Evolutionary conservation across 1,284 basidiomycete genomes (phyloP).

Genomic region (Grifola frondosa): DNA sequence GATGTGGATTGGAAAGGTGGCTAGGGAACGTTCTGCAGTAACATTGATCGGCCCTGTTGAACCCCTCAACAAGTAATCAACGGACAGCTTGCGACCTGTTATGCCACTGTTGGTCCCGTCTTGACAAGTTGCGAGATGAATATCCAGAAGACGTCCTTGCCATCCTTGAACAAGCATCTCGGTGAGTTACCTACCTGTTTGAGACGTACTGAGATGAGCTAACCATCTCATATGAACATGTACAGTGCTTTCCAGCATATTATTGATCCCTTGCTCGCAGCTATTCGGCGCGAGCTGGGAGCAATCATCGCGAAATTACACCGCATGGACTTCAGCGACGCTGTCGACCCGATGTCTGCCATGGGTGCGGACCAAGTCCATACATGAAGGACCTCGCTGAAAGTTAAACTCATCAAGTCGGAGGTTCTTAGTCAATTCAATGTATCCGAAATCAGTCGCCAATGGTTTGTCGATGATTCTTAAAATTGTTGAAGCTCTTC

Average conservation of each 20-base stretch:
- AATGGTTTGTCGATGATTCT: slow-evolving; percentile 59
- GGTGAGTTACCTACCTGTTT: slow-evolving; percentile 45
- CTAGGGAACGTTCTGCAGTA: slow-evolving; percentile 75
- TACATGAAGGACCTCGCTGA: slow-evolving; percentile 91
- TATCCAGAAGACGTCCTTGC: slow-evolving; percentile 63
- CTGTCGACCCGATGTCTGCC: slow-evolving; percentile 59
- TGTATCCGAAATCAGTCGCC: slow-evolving; percentile 66
- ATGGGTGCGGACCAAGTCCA: slow-evolving; percentile 69
- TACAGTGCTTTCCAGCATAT: slow-evolving; percentile 59
- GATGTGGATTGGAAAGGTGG: slow-evolving; percentile 61
- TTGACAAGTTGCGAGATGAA: slow-evolving; percentile 70
- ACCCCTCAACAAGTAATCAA: slow-evolving; percentile 79
- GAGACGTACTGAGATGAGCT: no score
- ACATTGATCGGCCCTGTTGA: slow-evolving; percentile 71
- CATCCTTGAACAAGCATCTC: slow-evolving; percentile 60
- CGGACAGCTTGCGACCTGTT: slow-evolving; percentile 75
- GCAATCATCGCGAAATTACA: slow-evolving; percentile 81
- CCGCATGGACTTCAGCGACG: slow-evolving; percentile 76
- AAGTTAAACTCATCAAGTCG: slow-evolving; percentile 74
- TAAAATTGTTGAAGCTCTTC: no score
- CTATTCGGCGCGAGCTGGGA: slow-evolving; percentile 78
- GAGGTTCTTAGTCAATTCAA: slow-evolving; percentile 74
- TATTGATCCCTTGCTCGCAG: slow-evolving; percentile 66
- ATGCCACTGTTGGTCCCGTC: slow-evolving; percentile 74
- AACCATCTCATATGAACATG: no score